These are phyloP conservation scores for Solanum chiquidenum DNA, from an alignment of 257 asterid species.

Conservation along the genomic window DNA sequence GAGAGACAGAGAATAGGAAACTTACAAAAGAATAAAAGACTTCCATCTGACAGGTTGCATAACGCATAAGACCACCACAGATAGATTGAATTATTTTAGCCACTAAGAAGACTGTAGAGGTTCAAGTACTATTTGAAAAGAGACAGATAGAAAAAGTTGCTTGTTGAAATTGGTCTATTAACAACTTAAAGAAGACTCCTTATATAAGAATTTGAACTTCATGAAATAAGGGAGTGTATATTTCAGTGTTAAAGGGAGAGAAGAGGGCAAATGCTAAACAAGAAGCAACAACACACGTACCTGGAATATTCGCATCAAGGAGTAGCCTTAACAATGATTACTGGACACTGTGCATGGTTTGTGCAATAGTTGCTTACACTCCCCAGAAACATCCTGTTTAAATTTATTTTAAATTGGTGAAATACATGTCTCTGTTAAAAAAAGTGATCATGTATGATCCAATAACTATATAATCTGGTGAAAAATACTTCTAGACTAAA, in stretches of 20 bases:
- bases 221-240: not conserved
- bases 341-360: slow-evolving; percentile 39
- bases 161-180: not conserved
- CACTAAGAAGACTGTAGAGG: not conserved
- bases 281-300: not conserved
- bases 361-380: slow-evolving; percentile 42
- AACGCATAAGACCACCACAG: not conserved
- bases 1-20: not conserved
- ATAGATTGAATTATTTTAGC: not conserved
- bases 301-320: not conserved
- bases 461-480: not conserved
- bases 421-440: not conserved
- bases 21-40: not conserved
- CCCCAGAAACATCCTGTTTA: slow-evolving; percentile 43
- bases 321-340: slow-evolving; percentile 27
- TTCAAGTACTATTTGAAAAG: not conserved
- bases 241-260: not conserved
- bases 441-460: not conserved
- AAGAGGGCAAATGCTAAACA: not conserved
- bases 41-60: not conserved
- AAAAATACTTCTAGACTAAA: not conserved
- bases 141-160: not conserved
- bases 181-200: not conserved
- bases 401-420: not conserved
- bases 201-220: not conserved